Conservation (phyloP, 2,329 filamentous ascomycete genomes). For the Aspergillus tanneri region DNA sequence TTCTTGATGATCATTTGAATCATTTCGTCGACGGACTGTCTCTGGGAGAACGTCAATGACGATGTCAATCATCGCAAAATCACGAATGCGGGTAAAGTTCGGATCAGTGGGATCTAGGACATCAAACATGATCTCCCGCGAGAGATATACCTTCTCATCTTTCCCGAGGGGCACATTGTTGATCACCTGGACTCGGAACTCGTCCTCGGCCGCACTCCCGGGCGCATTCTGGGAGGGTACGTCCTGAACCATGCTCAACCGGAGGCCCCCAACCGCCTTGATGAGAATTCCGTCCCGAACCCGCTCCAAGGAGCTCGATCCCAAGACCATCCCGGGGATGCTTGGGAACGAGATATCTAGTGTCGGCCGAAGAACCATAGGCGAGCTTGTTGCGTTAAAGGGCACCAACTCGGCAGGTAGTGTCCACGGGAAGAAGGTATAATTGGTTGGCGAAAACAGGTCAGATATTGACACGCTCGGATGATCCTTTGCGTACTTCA, state of each 20-base stretch:
- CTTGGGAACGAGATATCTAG: slow-evolving; percentile 68
- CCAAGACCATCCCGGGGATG: slow-evolving; percentile 50
- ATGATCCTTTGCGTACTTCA: slow-evolving; percentile 55
- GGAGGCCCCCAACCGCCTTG: slow-evolving; percentile 60
- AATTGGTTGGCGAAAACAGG: slow-evolving; percentile 65
- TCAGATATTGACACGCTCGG: slow-evolving; percentile 57
- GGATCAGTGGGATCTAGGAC: slow-evolving; percentile 67
- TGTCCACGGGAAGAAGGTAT: slow-evolving; percentile 92
- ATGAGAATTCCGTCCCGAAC: slow-evolving; percentile 60
- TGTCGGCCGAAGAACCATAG: slow-evolving; percentile 68
- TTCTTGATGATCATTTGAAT: slow-evolving; percentile 31
- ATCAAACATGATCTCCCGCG: slow-evolving; percentile 71
- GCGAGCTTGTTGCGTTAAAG: slow-evolving; percentile 71
- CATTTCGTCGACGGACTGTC: slow-evolving; percentile 32
- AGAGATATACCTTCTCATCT: slow-evolving; percentile 82
- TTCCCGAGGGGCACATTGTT: slow-evolving; percentile 78
- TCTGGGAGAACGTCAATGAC: slow-evolving; percentile 59
- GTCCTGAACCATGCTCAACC: slow-evolving; percentile 53
- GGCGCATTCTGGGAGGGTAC: slow-evolving; percentile 29
- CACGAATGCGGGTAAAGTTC: slow-evolving; percentile 75
- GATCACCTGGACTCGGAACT: slow-evolving; percentile 67
- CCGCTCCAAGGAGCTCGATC: slow-evolving; percentile 54
- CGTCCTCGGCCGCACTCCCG: slow-evolving; percentile 28
- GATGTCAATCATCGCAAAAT: slow-evolving; percentile 70
- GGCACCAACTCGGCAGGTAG: slow-evolving; percentile 74